A percentile compares a stretch with the other conserved stretches of the same genome.
Conservation (phyloP, 257 asterid species). For the Nicotiana undulata region DNA sequence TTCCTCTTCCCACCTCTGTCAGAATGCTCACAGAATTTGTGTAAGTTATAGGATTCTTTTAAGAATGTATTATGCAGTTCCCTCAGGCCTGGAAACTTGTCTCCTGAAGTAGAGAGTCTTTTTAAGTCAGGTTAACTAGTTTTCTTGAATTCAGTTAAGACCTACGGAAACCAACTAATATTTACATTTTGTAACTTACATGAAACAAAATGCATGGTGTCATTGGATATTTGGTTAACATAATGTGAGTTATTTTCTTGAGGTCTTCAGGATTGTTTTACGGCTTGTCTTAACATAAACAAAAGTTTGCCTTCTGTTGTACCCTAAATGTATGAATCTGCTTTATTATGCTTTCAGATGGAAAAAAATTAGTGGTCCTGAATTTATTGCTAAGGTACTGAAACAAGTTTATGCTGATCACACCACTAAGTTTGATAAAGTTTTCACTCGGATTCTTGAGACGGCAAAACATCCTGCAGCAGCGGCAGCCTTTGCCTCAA, state of each 20-base stretch:
- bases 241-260: background rate
- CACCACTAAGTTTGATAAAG: constrained; percentile 57
- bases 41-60: constrained; percentile 32
- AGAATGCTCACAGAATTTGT: constrained; percentile 45
- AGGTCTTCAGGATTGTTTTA: background rate
- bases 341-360: constrained; percentile 36
- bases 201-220: background rate
- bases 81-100: background rate
- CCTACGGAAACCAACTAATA: background rate
- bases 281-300: background rate
- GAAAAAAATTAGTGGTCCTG: constrained; percentile 82
- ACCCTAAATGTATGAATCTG: background rate
- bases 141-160: background rate
- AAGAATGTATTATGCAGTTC: background rate
- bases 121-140: background rate
- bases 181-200: background rate
- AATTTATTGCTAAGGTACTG: constrained; percentile 57
- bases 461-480: constrained; percentile 87
- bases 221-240: background rate
- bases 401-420: constrained; percentile 83
- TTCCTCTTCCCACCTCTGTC: constrained; percentile 65
- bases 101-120: background rate
- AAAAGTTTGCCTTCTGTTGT: background rate
- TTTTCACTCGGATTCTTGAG: constrained; percentile 56
- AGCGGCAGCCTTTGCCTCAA: constrained; percentile 84